Evolutionary conservation across 2,329 filamentous ascomycete genomes (phyloP).

Genomic region (Lachnellula occidentalis): DNA sequence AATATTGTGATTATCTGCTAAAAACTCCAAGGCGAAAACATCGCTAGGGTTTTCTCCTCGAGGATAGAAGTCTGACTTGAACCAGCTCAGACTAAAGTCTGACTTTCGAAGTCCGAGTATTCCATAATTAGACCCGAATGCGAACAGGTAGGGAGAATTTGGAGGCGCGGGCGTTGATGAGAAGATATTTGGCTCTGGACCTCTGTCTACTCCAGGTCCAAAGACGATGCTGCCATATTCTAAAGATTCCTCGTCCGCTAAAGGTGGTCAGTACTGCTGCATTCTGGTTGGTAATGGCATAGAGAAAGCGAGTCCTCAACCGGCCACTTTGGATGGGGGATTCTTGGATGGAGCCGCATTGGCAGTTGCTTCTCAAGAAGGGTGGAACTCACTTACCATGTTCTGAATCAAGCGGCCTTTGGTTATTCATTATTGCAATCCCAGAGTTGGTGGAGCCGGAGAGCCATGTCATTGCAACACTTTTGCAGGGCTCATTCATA

Average conservation of each 20-base stretch:
- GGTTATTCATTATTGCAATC: slow-evolving; percentile 9
- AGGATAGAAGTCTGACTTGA: slow-evolving; percentile 12
- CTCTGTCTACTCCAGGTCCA: slow-evolving; percentile 1
- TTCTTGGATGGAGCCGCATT: too few species aligned
- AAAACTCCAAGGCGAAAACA: slow-evolving; percentile 46
- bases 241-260: neutral
- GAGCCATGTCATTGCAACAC: slow-evolving; percentile 7
- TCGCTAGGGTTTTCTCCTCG: slow-evolving; percentile 29
- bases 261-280: neutral
- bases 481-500: neutral
- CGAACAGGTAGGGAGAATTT: slow-evolving; percentile 37
- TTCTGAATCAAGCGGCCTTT: neutral
- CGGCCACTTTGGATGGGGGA: too few species aligned
- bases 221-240: neutral
- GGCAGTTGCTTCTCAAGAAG: too few species aligned
- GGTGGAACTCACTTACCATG: neutral
- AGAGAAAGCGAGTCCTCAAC: neutral
- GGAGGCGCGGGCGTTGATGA: slow-evolving; percentile 38
- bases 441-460: slow-evolving; percentile 4
- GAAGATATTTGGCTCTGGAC: slow-evolving; percentile 30
- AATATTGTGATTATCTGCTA: slow-evolving; percentile 38
- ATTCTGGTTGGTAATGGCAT: neutral
- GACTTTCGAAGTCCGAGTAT: slow-evolving; percentile 34
- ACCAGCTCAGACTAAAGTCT: slow-evolving; percentile 11
- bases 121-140: slow-evolving; percentile 45